A percentile compares a stretch with the other conserved stretches of the same genome.
These are phyloP conservation scores for Dioscorea alata DNA, from an alignment of 106 monocot genomes.

Conservation along the genomic window DNA sequence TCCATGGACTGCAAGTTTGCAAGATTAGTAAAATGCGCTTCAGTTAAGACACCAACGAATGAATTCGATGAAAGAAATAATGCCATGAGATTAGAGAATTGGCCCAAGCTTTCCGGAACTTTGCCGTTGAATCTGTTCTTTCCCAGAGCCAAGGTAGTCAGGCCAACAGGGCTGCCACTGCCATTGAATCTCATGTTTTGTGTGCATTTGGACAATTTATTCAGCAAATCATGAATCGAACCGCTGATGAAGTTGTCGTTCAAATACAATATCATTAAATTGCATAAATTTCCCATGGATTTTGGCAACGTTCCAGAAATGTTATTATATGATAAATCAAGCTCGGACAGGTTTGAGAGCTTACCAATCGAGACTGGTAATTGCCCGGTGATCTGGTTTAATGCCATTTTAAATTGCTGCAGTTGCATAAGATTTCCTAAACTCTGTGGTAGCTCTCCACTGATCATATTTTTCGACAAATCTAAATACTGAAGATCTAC, in stretches of 20 bases:
- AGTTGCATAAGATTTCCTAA: too few relatives aligned
- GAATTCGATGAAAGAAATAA: not conserved
- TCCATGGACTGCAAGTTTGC: not conserved
- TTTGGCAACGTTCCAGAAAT: not conserved
- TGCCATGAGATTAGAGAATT: conserved; percentile 7
- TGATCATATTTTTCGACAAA: not conserved
- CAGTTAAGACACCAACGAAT: not conserved
- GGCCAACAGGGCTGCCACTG: too few relatives aligned
- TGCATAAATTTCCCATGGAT: not conserved
- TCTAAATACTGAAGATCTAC: not conserved
- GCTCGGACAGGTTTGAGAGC: not conserved
- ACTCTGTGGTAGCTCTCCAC: too few relatives aligned
- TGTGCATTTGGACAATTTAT: too few relatives aligned
- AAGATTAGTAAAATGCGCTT: conserved; percentile 12
- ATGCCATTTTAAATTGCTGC: too few relatives aligned
- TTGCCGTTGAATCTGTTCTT: conserved; percentile 8
- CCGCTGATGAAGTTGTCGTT: not conserved
- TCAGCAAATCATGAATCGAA: too few relatives aligned
- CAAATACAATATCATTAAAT: not conserved
- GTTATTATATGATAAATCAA: not conserved
- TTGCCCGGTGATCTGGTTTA: too few relatives aligned
- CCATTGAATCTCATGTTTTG: too few relatives aligned
- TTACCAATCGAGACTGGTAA: not conserved
- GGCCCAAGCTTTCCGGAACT: conserved; percentile 9
- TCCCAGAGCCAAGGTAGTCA: not conserved